Conservation (phyloP, 2,329 filamentous ascomycete genomes). For the Xylariaceae sp. region DNA sequence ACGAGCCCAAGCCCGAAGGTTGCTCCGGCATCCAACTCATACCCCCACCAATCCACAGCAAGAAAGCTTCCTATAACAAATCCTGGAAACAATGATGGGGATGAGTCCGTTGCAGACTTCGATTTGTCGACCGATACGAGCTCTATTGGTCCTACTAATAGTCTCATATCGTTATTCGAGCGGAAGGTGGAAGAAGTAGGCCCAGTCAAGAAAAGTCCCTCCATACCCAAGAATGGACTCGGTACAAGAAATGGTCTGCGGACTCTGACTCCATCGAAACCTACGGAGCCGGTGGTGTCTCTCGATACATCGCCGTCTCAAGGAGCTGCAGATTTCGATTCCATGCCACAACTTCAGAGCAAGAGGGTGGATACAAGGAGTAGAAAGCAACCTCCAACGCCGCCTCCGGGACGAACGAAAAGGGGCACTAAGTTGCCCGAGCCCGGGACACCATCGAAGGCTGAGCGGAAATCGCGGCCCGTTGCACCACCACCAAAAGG, state of each 20-base stretch:
- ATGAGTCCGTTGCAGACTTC: slow-evolving; percentile 27
- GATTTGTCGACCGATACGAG: slow-evolving; percentile 46
- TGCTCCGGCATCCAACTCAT: slow-evolving; percentile 11
- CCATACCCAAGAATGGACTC: slow-evolving; percentile 25
- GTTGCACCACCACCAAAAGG: slow-evolving; percentile 22
- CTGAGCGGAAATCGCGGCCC: slow-evolving; percentile 20
- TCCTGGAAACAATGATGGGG: slow-evolving; percentile 26
- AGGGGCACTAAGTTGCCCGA: slow-evolving; percentile 8
- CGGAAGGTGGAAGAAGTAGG: slow-evolving; percentile 32
- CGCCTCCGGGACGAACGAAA: slow-evolving; percentile 22
- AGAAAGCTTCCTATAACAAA: slow-evolving; percentile 26
- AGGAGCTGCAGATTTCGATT: slow-evolving; percentile 17
- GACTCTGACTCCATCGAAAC: slow-evolving; percentile 30
- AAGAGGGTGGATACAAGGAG: not conserved
- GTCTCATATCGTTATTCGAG: slow-evolving; percentile 66
- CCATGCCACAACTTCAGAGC: not conserved
- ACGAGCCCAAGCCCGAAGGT: slow-evolving; percentile 46
- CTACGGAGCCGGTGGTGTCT: slow-evolving; percentile 24
- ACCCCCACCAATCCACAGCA: slow-evolving; percentile 19
- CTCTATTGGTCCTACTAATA: slow-evolving; percentile 56
- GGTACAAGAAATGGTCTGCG: slow-evolving; percentile 22
- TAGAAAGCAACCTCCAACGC: slow-evolving; percentile 21
- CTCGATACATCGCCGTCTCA: slow-evolving; percentile 22
- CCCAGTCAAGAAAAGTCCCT: slow-evolving; percentile 24
- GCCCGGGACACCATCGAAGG: slow-evolving; percentile 3